Conservation (phyloP, 108 stramenopile genomes). For the Stephanodiscus triporus region DNA sequence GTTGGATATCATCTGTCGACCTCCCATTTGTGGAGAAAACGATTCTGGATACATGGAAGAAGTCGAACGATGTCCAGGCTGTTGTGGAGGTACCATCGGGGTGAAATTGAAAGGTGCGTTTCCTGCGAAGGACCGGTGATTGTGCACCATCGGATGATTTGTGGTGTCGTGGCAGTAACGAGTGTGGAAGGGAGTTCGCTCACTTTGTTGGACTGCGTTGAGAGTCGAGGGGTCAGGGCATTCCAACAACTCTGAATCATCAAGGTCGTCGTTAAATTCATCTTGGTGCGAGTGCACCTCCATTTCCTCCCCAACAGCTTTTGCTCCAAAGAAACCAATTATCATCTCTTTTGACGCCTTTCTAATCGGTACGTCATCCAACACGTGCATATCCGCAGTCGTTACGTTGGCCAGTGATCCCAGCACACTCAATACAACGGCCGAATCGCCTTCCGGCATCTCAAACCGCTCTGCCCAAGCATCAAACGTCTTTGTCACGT, state of each 20-base stretch:
- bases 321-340: conserved; percentile 28
- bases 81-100: neutral
- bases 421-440: conserved; percentile 51
- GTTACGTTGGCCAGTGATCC: conserved; percentile 46
- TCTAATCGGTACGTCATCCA: conserved; percentile 57
- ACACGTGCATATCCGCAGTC: conserved; percentile 32
- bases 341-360: conserved; percentile 46
- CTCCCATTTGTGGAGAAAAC: neutral
- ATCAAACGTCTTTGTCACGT: conserved; percentile 46
- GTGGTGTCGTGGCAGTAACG: neutral
- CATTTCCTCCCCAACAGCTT: conserved; percentile 1
- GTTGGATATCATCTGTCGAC: neutral
- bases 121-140: neutral
- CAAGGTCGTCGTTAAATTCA: conserved; percentile 15
- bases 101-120: neutral
- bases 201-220: neutral
- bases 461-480: conserved; percentile 51
- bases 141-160: neutral
- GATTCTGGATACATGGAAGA: conserved; percentile 27
- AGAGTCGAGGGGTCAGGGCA: conserved; percentile 5
- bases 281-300: neutral
- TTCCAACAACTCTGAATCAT: conserved; percentile 14
- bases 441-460: conserved; percentile 55
- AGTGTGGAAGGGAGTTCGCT: conserved; percentile 1
- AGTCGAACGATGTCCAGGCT: conserved; percentile 5